Evolutionary conservation across 2,329 filamentous ascomycete genomes (phyloP), one percentile per base, ranked within the genome.

Genomic region (Cordyceps pruinosa): DNA sequence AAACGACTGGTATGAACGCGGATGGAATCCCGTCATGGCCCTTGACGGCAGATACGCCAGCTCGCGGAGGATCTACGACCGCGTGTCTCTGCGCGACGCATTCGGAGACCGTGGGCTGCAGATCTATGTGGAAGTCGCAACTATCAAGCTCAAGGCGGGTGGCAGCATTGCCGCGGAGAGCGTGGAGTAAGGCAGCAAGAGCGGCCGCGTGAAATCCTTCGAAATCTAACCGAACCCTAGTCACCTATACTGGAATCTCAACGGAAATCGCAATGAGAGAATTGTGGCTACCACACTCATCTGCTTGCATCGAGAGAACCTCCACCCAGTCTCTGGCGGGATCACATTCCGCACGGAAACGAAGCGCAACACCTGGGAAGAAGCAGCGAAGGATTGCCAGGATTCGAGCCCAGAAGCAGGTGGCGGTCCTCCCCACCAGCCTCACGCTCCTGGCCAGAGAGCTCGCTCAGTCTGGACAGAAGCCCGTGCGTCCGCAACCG

Each of bases 201-300:
- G 21, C 12, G 5, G n/a, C 5, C 17, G 6, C 3, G 2, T 17
- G 4, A 9, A 28, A 8, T 9, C 7, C 8, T 13, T 6, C 13
- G 0, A 7, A 13, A n/a, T 23, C 28, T 54, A 6, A 46, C 19
- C 8, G 1, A 26, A 13, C 6, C 25, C 7, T 39, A 39, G 44
- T 2, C 17, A 46, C 21, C 12, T 54, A 19, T 26, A 1, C 4
- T 56, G 52, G 34, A 12, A 41, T 47, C 34, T 55, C 9, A 48
- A 55, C 10, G 52, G 25, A 4, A 48, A 48, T 45, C 42, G 52
- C 5, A 55, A 55, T 19, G 52, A 55, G 6, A 37, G 52, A 25
- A 41, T 55, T 10, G 52, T 41, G 7, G 44, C 44, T 3, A 39
- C 52, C 6, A n/a, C 52, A 7, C 4, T 55, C 1, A 25, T 48